Base-by-base conservation (phyloP, 2,329 filamentous ascomycete species). In the Aspergillus carbonarius region DNA sequence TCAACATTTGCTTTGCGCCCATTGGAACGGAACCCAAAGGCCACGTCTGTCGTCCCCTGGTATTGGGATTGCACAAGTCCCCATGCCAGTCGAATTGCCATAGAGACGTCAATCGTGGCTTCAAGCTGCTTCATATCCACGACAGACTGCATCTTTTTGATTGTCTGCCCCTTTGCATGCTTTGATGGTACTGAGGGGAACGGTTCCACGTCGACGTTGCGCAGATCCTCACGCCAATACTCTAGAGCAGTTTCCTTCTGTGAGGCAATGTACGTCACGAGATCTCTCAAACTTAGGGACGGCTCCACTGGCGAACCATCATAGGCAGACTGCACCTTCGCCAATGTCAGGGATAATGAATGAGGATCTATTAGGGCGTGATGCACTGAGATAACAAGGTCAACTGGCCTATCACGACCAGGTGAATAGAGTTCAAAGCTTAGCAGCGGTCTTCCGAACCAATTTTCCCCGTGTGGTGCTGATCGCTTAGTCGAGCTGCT, bases 281-380 rank as follows among this genome's bases (percentile, higher is more conserved):
- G 30, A 70, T 7, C 40, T n/a, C 25, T 17, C 53, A 35, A 27
- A 20, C n/a, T 2, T 1, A 40, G 2, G 8, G n/a, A 18, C 4
- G 1, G 8, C 37, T 18, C 15, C 18, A 18, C 6, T 40, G 6
- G 17, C 18, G n/a, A 18, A 4, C n/a, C 46, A 30, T 56, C 18
- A 30, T 58, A 61, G 7, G 39, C 55, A 17, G 17, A 25, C 27
- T 55, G 9, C 8, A 50, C 37, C 17, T 52, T 20, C 7, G 46
- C 17, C 7, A 58, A n/a, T n/a, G 58, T 13, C 17, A 62, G 37
- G 9, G 60, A 54, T 30, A 67, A 44, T 20, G 57, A 68, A 64
- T 66, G 69, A 3, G 74, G 76, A 63, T 80, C 78, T 59, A 79
- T 79, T 1, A 79, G 63, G 5, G 76, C 73, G 55, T 79, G 78